Evolutionary conservation across 768 basidiomycete genomes (phyloP).

Genomic region (Termitomyces sp.): DNA sequence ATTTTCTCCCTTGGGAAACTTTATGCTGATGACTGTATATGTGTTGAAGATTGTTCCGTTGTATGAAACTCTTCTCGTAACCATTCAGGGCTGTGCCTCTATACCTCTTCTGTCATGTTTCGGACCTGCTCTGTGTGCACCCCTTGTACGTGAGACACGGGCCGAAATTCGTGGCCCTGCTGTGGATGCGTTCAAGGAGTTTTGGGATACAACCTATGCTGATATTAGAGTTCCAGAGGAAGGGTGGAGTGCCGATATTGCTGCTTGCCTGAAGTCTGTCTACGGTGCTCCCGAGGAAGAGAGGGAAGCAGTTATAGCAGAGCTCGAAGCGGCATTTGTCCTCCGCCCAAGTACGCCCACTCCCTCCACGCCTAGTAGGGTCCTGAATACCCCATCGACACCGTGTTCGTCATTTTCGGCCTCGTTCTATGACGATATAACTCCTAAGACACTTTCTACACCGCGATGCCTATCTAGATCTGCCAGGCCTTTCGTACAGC

Average conservation of each 20-base stretch:
- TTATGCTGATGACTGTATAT: neutral
- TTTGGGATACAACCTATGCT: constrained; percentile 52
- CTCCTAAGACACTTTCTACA: neutral
- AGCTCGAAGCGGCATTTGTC: constrained; percentile 1
- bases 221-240: constrained; percentile 30
- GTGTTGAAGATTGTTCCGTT: constrained; percentile 49
- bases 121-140: constrained; percentile 48
- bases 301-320: neutral
- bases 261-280: constrained; percentile 18
- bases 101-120: constrained; percentile 38
- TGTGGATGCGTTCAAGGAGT: constrained; percentile 49
- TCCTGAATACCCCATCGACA: neutral
- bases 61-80: constrained; percentile 54
- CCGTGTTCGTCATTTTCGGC: constrained; percentile 5
- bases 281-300: constrained; percentile 6
- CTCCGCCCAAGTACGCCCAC: constrained; percentile 7
- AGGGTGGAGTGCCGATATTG: constrained; percentile 52
- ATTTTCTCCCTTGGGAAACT: neutral
- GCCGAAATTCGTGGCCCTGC: constrained; percentile 37
- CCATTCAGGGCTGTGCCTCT: constrained; percentile 38
- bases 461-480: constrained; percentile 10
- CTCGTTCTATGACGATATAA: neutral
- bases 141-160: constrained; percentile 43
- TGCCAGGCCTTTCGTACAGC: constrained; percentile 10
- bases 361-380: neutral